Conservation (phyloP, 2,329 filamentous ascomycete genomes). For the Colletotrichum tofieldiae region DNA sequence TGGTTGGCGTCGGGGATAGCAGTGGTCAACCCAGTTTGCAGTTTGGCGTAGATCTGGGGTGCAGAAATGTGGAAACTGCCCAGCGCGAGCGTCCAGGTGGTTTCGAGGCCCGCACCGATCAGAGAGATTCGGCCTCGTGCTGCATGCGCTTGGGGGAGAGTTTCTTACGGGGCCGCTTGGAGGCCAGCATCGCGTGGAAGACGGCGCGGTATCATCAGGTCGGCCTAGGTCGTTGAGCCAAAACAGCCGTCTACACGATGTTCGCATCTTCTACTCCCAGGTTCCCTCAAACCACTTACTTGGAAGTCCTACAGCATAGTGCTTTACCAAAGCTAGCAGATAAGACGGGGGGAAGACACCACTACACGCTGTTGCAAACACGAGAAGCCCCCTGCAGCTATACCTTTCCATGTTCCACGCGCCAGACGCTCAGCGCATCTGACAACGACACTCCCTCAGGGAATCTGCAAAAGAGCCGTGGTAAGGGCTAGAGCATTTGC, state of each 20-base stretch:
- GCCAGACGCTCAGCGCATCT: not conserved
- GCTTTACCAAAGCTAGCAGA: too few species aligned
- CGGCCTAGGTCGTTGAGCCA: too few species aligned
- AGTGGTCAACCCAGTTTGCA: constrained; percentile 53
- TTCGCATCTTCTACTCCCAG: too few species aligned
- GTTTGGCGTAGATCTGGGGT: constrained; percentile 46
- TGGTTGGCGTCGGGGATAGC: constrained; percentile 24
- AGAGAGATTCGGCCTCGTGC: constrained; percentile 52
- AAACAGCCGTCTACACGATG: too few species aligned
- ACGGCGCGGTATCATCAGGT: constrained; percentile 40
- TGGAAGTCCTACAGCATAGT: too few species aligned
- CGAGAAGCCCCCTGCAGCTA: too few species aligned
- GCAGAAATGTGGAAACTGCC: constrained; percentile 54
- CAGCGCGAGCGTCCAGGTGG: constrained; percentile 53
- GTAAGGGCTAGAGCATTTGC: too few species aligned
- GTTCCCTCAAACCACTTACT: too few species aligned
- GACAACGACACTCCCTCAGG: not conserved
- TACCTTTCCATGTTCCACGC: too few species aligned
- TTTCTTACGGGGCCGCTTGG: constrained; percentile 51
- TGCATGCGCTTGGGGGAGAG: constrained; percentile 51
- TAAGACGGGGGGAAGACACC: too few species aligned
- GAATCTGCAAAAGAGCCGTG: too few species aligned
- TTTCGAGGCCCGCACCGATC: constrained; percentile 57
- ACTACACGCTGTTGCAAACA: too few species aligned
- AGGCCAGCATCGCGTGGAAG: constrained; percentile 51